A percentile compares a stretch with the other conserved stretches of the same genome.
Evolutionary conservation across 345 rosid species (phyloP).

Genomic region (Citrus reticulata): DNA sequence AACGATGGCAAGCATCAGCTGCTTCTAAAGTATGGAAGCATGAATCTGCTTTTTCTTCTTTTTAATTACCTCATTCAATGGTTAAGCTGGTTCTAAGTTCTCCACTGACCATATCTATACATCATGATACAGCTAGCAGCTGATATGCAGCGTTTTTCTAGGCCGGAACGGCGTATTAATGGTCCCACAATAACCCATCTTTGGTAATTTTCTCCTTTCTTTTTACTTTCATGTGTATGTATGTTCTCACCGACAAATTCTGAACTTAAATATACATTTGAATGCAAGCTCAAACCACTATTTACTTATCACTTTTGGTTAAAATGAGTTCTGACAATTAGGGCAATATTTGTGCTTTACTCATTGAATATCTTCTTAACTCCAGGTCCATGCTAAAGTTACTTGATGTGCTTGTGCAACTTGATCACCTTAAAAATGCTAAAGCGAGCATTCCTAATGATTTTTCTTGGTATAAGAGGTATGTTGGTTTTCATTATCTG

Average conservation of each 20-base stretch:
- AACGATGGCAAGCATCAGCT: conserved; percentile 95
- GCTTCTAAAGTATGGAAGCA: conserved; percentile 65
- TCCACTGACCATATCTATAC: conserved; percentile 7
- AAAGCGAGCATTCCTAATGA: conserved; percentile 99
- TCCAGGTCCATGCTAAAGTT: conserved; percentile 93
- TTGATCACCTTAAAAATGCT: conserved; percentile 98
- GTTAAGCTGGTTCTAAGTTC: neutral
- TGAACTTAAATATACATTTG: conserved; percentile 1
- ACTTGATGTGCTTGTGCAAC: conserved; percentile 95
- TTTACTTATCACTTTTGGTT: neutral
- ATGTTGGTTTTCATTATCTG: conserved; percentile 4
- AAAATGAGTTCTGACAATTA: neutral
- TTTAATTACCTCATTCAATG: neutral
- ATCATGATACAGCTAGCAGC: conserved; percentile 81
- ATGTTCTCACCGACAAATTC: neutral
- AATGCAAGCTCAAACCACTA: neutral
- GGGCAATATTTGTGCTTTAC: neutral
- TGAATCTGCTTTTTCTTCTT: neutral
- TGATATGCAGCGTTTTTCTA: conserved; percentile 98
- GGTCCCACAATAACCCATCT: conserved; percentile 96
- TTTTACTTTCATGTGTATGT: neutral
- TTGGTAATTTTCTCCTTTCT: conserved; percentile 42
- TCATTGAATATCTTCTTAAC: conserved; percentile 17
- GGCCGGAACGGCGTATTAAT: conserved; percentile 95
- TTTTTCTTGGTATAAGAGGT: conserved; percentile 99